Evolutionary conservation across 768 basidiomycete genomes (phyloP), one percentile per base, ranked within the genome.

Genomic region (Russula virescens): DNA sequence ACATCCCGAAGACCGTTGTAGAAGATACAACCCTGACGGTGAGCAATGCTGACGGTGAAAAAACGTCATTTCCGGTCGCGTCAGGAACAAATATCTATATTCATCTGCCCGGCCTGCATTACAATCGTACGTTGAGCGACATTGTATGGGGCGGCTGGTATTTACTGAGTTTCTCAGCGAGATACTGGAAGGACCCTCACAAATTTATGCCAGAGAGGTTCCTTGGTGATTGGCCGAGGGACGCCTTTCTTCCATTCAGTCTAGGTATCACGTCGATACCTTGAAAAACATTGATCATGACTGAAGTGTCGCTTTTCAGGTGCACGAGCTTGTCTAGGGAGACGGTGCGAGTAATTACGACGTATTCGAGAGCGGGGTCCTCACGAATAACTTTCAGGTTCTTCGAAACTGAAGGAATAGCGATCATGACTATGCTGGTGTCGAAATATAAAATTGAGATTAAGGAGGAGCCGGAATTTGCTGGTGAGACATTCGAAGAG

Each of bases 131-230:
- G 58, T 31, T 9, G 16, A 19, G 11, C 16, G 1, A 21, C 16
- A 16, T 26, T 35, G 4, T 25, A 25, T 38, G 18, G 2, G 4
- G 26, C 19, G 8, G 18, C 14, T 40, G 2, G 19, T 40, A 43
- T 45, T 49, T 23, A 61, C 6, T 18, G 8, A 34, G n/a, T 34
- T 3, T 21, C 45, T 21, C 63, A 83, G 83, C 82, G 26, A 76
- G 77, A 38, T 83, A 83, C 67, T 85, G 83, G 83, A 70, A 79
- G 53, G 76, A 83, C 46, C 82, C 83, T 3, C 61, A 79, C 25
- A 66, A 63, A 7, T 85, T 83, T 70, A 75, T 74, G 16, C 76
- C 76, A 5, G 69, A 71, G 35, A 67, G 76, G 38, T 76, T 76
- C 64, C 57, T 75, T 7, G 68, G 67, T 31, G 71, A 71, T 53